phyloP scores from a whole-genome alignment of 2,329 filamentous ascomycete genomes.

The Colletotrichum graminicola region DNA sequence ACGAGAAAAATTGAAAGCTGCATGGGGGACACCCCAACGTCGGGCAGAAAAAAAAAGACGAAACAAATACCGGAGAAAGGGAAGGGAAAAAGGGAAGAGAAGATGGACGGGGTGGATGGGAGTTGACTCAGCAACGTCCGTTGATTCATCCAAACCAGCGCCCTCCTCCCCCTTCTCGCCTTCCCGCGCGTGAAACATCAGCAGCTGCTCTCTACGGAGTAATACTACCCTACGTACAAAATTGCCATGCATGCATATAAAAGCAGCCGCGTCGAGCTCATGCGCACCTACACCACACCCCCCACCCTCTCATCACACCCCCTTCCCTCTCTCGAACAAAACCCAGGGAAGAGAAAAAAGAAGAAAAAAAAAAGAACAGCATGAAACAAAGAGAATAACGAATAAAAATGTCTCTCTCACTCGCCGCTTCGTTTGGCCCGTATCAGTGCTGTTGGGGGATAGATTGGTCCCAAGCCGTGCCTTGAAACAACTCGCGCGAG shows the following conservation, averaged over 20 bases:
- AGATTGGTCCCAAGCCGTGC: background rate
- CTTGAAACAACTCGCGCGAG: too few relatives aligned
- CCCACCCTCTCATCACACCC: too few relatives aligned
- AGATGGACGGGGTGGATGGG: too few relatives aligned
- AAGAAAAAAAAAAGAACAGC: background rate
- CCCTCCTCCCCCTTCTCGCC: background rate
- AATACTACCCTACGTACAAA: background rate
- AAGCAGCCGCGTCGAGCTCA: too few relatives aligned
- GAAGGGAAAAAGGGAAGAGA: background rate
- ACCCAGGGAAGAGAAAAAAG: background rate
- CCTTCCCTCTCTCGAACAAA: too few relatives aligned
- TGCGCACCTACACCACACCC: too few relatives aligned
- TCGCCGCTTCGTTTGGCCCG: background rate
- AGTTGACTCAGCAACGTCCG: background rate
- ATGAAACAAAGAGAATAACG: background rate
- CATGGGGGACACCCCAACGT: background rate
- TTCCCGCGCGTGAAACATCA: background rate
- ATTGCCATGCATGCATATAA: too few relatives aligned
- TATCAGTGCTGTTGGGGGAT: background rate
- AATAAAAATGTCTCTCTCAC: background rate
- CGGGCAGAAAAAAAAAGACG: conserved; percentile 1
- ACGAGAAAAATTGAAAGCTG: conserved; percentile 3
- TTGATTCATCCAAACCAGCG: background rate
- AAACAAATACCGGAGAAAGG: conserved; percentile 2
- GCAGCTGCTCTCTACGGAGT: too few relatives aligned